Base-by-base conservation (phyloP, 495 filamentous ascomycete genomes). In the Bacidia rubella region DNA sequence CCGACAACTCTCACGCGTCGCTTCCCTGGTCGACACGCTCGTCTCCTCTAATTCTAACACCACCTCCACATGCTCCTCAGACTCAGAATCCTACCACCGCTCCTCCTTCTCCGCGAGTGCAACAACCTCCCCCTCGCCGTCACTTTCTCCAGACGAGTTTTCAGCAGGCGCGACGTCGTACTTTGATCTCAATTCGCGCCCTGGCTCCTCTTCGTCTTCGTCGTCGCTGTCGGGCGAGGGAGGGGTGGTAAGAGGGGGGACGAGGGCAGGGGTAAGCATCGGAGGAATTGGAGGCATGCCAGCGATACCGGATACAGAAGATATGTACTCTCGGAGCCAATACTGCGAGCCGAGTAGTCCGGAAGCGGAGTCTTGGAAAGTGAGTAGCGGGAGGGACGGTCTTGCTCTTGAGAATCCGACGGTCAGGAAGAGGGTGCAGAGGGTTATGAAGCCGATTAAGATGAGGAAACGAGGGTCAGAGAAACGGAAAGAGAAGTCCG, bases 401-500 rank as follows among this genome's bases (percentile, higher is more conserved):
- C 9, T 17, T 9, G 41, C 9, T 7, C 5, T 22, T 9, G 17
- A 5, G 5, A n/a, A 20, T 20, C 9, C 41, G 7, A 17, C 15
- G 7, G 41, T 32, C 25, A 26, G 47, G 20, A 38, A 22, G 17
- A 32, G 19, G 17, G 26, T 12, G 29, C 23, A 38, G 19, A 50
- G 47, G 22, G 26, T 35, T 2, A 50, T 50, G 47, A 50, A 38
- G 38, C 47, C 47, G 12, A 50, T 50, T n/a, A 50, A 38, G 27
- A 35, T 50, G 47, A 50, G 47, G 47, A 50, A n/a, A 38, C 47
- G 47, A n/a, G 38, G 26, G 22, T 17, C 7, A 24, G 47, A 50
- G 25, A 32, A 50, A 50, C 47, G 32, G 26, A 44, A 44, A 44
- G 41, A 20, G 9, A 44, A 44, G 20, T 35, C 29, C n/a, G n/a